Conservation (phyloP, 176 grass and related monocot genomes). For the Avena atlantica region DNA sequence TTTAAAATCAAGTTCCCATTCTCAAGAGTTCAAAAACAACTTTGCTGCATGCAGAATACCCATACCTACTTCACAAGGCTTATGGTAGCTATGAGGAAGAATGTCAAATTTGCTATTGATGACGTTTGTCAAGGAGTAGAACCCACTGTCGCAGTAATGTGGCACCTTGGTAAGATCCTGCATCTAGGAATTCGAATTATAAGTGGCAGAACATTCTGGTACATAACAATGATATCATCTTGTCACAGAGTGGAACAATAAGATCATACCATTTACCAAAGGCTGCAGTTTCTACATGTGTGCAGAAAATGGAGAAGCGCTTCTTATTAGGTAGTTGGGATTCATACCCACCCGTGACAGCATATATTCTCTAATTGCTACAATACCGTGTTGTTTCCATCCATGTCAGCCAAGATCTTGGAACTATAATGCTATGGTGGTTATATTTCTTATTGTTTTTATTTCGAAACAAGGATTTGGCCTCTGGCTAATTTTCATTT, state of each 20-base stretch:
- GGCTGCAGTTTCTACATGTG: constrained; percentile 78
- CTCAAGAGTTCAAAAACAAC: neutral
- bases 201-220: neutral
- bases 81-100: constrained; percentile 71
- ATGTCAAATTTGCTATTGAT: constrained; percentile 69
- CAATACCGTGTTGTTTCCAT: neutral
- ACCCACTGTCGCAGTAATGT: constrained; percentile 55
- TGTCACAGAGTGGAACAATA: constrained; percentile 81
- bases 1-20: neutral
- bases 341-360: neutral
- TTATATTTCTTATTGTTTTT: constrained; percentile 7
- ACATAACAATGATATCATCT: constrained; percentile 11
- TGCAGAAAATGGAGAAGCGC: constrained; percentile 45
- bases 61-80: constrained; percentile 56
- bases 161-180: constrained; percentile 83
- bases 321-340: constrained; percentile 73
- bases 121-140: constrained; percentile 59
- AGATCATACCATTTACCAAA: constrained; percentile 73
- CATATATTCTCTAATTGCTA: neutral
- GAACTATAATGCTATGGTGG: constrained; percentile 3
- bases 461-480: neutral
- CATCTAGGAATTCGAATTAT: constrained; percentile 33
- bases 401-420: constrained; percentile 1
- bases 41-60: constrained; percentile 51
- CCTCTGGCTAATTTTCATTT: neutral